Conservation (phyloP, 2,329 filamentous ascomycete species). For the Pestalotiopsis fici region DNA sequence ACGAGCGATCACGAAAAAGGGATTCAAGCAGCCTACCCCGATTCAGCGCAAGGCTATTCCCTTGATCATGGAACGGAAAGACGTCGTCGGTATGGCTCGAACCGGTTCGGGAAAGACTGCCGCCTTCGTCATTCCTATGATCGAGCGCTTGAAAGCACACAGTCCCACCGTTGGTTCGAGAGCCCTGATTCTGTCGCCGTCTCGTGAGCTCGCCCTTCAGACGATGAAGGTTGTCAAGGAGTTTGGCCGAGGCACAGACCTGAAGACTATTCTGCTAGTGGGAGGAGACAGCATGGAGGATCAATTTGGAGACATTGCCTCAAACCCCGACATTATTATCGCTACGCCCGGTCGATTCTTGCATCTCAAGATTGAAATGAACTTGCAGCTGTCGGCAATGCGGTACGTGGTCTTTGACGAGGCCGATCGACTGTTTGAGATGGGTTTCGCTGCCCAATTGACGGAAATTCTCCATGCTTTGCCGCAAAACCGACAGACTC, state of each 20-base stretch:
- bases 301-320: constrained; percentile 89
- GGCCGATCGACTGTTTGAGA: constrained; percentile 94
- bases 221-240: constrained; percentile 97
- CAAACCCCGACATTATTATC: constrained; percentile 96
- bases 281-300: constrained; percentile 96
- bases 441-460: constrained; percentile 94
- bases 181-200: constrained; percentile 87
- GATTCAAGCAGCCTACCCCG: constrained; percentile 92
- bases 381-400: constrained; percentile 84
- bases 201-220: constrained; percentile 90
- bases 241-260: constrained; percentile 83
- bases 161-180: constrained; percentile 84
- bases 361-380: constrained; percentile 97
- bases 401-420: constrained; percentile 97
- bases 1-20: constrained; percentile 90
- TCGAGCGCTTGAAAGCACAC: constrained; percentile 87
- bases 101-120: constrained; percentile 99
- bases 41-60: constrained; percentile 98
- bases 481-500: constrained; percentile 80
- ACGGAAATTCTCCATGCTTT: constrained; percentile 90
- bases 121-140: constrained; percentile 98
- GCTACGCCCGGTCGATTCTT: constrained; percentile 95
- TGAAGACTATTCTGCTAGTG: constrained; percentile 87
- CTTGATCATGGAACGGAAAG: constrained; percentile 82
- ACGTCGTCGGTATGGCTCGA: constrained; percentile 98